Evolutionary conservation across 2,329 filamentous ascomycete species (phyloP).

Genomic region (Diaporthe citrichinensis): DNA sequence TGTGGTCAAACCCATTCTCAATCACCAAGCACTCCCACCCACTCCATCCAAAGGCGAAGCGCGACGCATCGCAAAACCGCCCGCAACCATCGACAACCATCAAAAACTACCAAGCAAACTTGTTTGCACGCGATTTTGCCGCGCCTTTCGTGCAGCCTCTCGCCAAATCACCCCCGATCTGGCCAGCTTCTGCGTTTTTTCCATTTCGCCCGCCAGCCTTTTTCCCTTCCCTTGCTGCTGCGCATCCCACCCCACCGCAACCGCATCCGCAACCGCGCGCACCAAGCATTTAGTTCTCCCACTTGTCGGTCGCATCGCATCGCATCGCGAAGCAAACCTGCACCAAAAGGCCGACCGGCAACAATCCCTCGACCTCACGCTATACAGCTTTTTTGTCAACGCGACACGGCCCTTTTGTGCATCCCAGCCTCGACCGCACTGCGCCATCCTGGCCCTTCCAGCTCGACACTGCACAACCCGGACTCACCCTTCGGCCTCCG

Average conservation of each 20-base stretch:
- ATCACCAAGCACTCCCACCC: conserved; percentile 41
- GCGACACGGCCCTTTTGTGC: conserved; percentile 32
- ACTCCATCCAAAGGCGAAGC: conserved; percentile 60
- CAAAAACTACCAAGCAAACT: conserved; percentile 66
- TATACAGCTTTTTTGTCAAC: conserved; percentile 7
- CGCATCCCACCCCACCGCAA: conserved; percentile 39
- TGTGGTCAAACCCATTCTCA: conserved; percentile 64
- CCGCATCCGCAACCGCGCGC: conserved; percentile 29
- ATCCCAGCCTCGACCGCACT: conserved; percentile 22
- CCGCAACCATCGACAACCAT: conserved; percentile 72
- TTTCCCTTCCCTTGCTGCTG: conserved; percentile 33
- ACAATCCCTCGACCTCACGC: conserved; percentile 23
- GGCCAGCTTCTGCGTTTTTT: conserved; percentile 59
- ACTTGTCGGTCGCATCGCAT: conserved; percentile 35
- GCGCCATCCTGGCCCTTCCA: conserved; percentile 10
- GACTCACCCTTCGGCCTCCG: conserved; percentile 33
- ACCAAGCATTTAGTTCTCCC: background rate
- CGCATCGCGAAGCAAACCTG: conserved; percentile 38
- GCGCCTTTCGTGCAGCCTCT: conserved; percentile 59
- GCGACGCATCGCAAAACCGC: conserved; percentile 71
- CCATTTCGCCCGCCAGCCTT: conserved; percentile 35
- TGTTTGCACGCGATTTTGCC: conserved; percentile 69
- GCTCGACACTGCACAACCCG: conserved; percentile 18
- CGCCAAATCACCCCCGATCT: conserved; percentile 56
- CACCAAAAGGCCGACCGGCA: conserved; percentile 14